Percentiles rank a stretch among this genome's conserved stretches.
phyloP scores from a whole-genome alignment of 2,329 filamentous ascomycete species.

The Periglandula ipomoeae region DNA sequence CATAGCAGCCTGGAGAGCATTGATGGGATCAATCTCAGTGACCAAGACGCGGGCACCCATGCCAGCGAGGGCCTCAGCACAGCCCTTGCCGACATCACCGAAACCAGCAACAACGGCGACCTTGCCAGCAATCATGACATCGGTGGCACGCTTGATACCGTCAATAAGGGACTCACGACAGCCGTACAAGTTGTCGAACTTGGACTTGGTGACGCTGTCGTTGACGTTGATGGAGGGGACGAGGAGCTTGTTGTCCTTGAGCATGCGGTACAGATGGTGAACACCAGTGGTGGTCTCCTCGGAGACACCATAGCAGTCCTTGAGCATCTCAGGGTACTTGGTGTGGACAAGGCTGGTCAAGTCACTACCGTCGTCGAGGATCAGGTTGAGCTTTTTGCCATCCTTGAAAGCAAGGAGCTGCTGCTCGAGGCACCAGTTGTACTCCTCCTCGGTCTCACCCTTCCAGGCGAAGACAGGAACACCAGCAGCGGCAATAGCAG shows the following conservation, averaged over 20 bases:
- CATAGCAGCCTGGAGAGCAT: conserved; percentile 97
- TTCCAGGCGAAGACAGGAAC: conserved; percentile 76
- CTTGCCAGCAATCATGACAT: conserved; percentile 99
- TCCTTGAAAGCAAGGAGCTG: conserved; percentile 96
- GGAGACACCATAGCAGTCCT: conserved; percentile 96
- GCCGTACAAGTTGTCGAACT: conserved; percentile 99
- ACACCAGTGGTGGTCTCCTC: conserved; percentile 99
- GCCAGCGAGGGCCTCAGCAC: conserved; percentile 86
- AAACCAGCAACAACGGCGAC: conserved; percentile 94
- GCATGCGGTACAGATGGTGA: conserved; percentile 98
- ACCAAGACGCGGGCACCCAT: conserved; percentile 97
- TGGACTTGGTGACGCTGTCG: conserved; percentile 99
- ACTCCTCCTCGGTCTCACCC: conserved; percentile 98
- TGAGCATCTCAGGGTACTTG: conserved; percentile 98
- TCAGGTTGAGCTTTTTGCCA: conserved; percentile 92
- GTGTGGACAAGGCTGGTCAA: conserved; percentile 91
- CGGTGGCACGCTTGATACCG: conserved; percentile 99
- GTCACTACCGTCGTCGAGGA: conserved; percentile 97
- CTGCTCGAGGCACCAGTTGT: conserved; percentile 99
- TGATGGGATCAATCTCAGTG: conserved; percentile 98
- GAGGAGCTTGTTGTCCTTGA: conserved; percentile 82
- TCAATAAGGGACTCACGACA: conserved; percentile 98
- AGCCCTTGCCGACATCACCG: conserved; percentile 99
- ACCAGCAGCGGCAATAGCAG: conserved; percentile 88
- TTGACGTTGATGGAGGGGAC: conserved; percentile 99